Conservation (phyloP, 179 eudicot genomes). For the Silene coronaria region DNA sequence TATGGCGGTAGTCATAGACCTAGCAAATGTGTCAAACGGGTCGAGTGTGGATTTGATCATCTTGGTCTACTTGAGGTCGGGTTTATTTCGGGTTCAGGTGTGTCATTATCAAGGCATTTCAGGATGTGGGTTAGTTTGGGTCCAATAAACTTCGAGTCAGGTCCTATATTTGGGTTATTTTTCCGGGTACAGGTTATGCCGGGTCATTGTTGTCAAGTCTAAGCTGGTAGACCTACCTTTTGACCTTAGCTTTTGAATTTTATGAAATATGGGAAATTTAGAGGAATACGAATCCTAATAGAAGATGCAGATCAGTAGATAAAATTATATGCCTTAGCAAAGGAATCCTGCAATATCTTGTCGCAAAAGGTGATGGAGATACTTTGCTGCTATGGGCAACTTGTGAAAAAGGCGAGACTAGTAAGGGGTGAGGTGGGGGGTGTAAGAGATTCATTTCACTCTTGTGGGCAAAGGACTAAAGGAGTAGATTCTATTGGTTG, state of each 20-base stretch:
- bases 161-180: not conserved
- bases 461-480: slow-evolving; percentile 15
- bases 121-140: not conserved
- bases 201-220: not conserved
- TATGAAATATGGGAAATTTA: slow-evolving; percentile 9
- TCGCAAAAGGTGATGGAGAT: slow-evolving; percentile 26
- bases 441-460: slow-evolving; percentile 22
- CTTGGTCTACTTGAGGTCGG: not conserved
- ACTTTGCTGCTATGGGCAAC: slow-evolving; percentile 20
- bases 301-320: slow-evolving; percentile 24
- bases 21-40: not conserved
- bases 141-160: not conserved
- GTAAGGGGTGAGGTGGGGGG: slow-evolving; percentile 10
- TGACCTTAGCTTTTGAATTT: not conserved
- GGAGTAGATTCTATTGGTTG: slow-evolving; percentile 26
- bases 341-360: slow-evolving; percentile 26
- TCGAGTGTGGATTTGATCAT: not conserved
- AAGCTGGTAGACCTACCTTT: not conserved
- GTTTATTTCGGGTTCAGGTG: not conserved
- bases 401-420: slow-evolving; percentile 18
- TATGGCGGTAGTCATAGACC: not conserved
- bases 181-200: not conserved
- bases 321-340: slow-evolving; percentile 20
- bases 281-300: slow-evolving; percentile 19
- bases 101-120: not conserved